Evolutionary conservation across 2,329 filamentous ascomycete genomes (phyloP), one percentile per base, ranked within the genome.

Genomic region (Cercospora berteroae): DNA sequence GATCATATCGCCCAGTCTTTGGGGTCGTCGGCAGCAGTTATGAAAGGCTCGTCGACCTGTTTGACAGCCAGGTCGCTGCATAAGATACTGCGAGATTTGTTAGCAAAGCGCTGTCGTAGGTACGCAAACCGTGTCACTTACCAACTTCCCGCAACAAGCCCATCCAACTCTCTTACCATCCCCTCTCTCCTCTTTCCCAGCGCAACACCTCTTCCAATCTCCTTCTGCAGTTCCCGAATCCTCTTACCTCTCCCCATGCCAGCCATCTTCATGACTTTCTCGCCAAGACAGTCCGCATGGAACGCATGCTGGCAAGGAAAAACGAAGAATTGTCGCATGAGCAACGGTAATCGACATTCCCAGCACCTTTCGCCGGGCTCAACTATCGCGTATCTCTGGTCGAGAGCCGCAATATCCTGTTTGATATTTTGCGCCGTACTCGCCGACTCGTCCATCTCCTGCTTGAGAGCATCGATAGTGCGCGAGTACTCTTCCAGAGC

Each of bases 231-330:
- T 79, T 97, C 93, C 68, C 88, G 87, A 72, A 99, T 97, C 72
- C 91, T 85, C 78, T 89, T 89, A 16, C 90, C 88, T 80, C 90
- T 92, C 18, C 88, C 90, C 61, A 89, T 83, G 0, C 93, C 92
- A 1, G 90, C 89, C 71, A 93, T 89, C 78, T 94, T 91, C 63
- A 97, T 85, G 0, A 98, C 93, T 76, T 90, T 91, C 74, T 88
- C 89, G 0, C 93, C 94, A 59, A 99, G 81, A 78, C 95, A 99
- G 77, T 99, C 95, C 50, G 92, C 94, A 79, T 99, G 95, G 76
- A 99, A 99, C 3, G 94, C 92, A 80, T 99, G 95, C 82, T 99
- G 95, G 79, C 95, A 99, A 0, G 95, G 95, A 73, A 99, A 99
- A 18, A 99, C 95, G 74, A 98, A 99, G 80, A 99, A 99, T 75